Conservation (phyloP, 2,329 filamentous ascomycete genomes). For the Lecanicillium sp. region DNA sequence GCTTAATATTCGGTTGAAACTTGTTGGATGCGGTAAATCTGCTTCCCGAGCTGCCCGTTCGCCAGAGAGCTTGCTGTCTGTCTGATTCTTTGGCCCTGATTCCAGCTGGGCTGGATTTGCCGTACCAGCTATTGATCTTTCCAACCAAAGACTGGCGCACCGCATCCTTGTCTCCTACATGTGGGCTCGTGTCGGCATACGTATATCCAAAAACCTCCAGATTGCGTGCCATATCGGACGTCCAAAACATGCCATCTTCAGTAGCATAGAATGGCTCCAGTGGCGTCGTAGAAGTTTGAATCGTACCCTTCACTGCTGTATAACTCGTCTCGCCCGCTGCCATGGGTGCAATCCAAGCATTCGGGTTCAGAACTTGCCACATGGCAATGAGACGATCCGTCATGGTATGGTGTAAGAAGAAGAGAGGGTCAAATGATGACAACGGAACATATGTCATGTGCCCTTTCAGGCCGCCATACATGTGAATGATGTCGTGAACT, state of each 20-base stretch:
- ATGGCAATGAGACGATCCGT: slow-evolving; percentile 69
- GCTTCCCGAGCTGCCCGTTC: slow-evolving; percentile 4
- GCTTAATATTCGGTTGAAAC: slow-evolving; percentile 18
- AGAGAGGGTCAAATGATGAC: slow-evolving; percentile 72
- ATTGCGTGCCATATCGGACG: slow-evolving; percentile 52
- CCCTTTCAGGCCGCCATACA: slow-evolving; percentile 49
- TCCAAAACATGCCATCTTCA: slow-evolving; percentile 57
- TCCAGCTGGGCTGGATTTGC: slow-evolving; percentile 19
- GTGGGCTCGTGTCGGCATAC: slow-evolving; percentile 53
- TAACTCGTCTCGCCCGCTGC: slow-evolving; percentile 51
- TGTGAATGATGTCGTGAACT: slow-evolving; percentile 57
- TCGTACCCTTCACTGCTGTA: slow-evolving; percentile 45
- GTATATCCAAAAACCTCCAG: slow-evolving; percentile 62
- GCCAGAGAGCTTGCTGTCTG: slow-evolving; percentile 1
- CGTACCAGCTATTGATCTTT: slow-evolving; percentile 46
- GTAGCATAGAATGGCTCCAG: slow-evolving; percentile 60
- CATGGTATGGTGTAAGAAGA: slow-evolving; percentile 71
- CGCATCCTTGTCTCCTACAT: slow-evolving; percentile 16
- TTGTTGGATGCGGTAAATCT: too few relatives aligned
- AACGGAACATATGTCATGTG: slow-evolving; percentile 66
- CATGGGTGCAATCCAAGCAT: slow-evolving; percentile 55
- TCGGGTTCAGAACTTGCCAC: slow-evolving; percentile 68
- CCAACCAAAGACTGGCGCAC: slow-evolving; percentile 25
- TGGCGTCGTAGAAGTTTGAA: slow-evolving; percentile 47
- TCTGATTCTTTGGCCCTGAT: slow-evolving; percentile 4